phyloP scores from a whole-genome alignment of 108 stramenopile genomes.

The Cafeteria roenbergensis region DNA sequence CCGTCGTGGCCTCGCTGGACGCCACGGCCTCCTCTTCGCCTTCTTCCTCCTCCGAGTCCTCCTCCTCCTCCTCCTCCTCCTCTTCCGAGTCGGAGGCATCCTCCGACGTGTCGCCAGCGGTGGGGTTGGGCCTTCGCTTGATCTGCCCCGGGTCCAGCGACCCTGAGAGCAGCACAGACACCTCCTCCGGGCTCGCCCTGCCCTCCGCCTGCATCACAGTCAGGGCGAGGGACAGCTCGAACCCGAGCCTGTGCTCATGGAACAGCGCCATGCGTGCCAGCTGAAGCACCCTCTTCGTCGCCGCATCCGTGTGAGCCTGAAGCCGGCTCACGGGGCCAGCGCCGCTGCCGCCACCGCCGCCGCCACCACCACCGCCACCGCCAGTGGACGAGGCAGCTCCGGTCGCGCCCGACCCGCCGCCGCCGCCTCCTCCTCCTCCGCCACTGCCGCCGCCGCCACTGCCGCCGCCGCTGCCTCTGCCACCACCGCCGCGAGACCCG shows the following conservation, averaged over 20 bases:
- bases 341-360: too few species aligned
- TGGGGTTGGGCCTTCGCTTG: too few species aligned
- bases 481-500: neutral
- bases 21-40: constrained; percentile 38
- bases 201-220: constrained; percentile 34
- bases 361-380: too few species aligned
- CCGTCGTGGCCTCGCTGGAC: constrained; percentile 26
- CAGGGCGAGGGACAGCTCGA: constrained; percentile 35
- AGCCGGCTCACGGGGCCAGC: too few species aligned
- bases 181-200: constrained; percentile 16
- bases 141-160: constrained; percentile 25
- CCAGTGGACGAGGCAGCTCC: too few species aligned
- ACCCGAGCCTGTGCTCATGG: constrained; percentile 19
- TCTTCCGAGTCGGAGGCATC: constrained; percentile 24
- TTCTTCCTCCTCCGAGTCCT: constrained; percentile 30
- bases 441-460: too few species aligned
- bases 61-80: constrained; percentile 26
- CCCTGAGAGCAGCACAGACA: constrained; percentile 29
- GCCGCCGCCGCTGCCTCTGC: neutral
- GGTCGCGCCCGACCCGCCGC: too few species aligned
- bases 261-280: neutral
- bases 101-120: constrained; percentile 28
- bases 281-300: neutral
- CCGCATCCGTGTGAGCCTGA: neutral
- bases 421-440: too few species aligned